Percentiles rank a stretch among this genome's conserved stretches.
These are phyloP conservation scores for Xylaria sp. DNA, from an alignment of 2,329 filamentous ascomycete species.

Conservation along the genomic window DNA sequence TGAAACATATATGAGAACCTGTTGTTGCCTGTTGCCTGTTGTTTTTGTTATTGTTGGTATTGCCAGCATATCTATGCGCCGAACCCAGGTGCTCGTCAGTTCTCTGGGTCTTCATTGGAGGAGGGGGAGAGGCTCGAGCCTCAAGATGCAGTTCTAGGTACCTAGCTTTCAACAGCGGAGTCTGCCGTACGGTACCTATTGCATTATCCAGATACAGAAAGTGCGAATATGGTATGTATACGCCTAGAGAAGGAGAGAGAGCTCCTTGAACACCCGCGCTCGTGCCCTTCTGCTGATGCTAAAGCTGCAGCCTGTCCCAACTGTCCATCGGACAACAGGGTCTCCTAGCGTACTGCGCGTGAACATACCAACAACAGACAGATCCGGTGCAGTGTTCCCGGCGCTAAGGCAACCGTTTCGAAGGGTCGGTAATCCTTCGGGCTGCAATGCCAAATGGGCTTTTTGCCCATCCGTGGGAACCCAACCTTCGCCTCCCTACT, in stretches of 20 bases:
- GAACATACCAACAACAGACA: constrained; percentile 7
- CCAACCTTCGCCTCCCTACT: constrained; percentile 19
- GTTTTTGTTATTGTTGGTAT: constrained; percentile 1
- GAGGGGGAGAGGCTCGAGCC: neutral
- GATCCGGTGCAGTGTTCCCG: constrained; percentile 2
- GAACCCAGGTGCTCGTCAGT: neutral
- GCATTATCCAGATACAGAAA: neutral
- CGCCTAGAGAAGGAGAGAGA: neutral
- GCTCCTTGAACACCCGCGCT: neutral
- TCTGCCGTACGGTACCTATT: constrained; percentile 8
- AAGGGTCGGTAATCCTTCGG: constrained; percentile 12
- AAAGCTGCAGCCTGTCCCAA: constrained; percentile 9
- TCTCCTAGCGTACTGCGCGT: neutral
- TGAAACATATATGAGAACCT: neutral
- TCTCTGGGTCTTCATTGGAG: neutral
- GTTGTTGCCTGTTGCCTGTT: too few relatives aligned
- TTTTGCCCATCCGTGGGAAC: constrained; percentile 13
- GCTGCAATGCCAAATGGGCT: constrained; percentile 21
- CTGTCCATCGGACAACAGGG: neutral
- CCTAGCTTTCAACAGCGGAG: constrained; percentile 3
- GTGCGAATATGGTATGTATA: neutral
- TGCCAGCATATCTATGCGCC: constrained; percentile 4
- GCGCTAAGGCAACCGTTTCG: constrained; percentile 6
- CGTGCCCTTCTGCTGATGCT: neutral
- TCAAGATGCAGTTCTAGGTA: neutral